A percentile compares a stretch with the other conserved stretches of the same genome.
phyloP scores from a whole-genome alignment of 2,329 filamentous ascomycete genomes.

The Fusarium nanum region DNA sequence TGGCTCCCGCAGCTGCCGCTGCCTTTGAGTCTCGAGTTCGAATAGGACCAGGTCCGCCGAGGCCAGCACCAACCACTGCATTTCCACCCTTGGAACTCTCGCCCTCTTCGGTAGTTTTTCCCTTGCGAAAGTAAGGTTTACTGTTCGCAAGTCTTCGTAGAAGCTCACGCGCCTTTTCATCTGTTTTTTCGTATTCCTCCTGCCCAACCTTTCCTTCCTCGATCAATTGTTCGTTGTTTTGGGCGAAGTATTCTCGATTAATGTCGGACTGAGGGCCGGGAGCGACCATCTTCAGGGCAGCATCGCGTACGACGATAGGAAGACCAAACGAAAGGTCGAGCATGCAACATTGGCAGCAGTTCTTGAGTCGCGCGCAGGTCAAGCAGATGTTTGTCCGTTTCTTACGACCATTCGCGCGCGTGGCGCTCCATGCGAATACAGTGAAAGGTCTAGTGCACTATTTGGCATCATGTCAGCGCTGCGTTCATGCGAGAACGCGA shows the following conservation, averaged over 20 bases:
- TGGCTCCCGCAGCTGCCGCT: constrained; percentile 61
- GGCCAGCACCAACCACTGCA: constrained; percentile 65
- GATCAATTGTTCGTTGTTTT: constrained; percentile 95
- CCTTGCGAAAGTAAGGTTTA: constrained; percentile 95
- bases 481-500: not conserved
- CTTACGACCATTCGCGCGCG: constrained; percentile 86
- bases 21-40: constrained; percentile 76
- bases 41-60: constrained; percentile 78
- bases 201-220: constrained; percentile 87
- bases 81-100: constrained; percentile 58
- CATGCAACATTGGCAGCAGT: constrained; percentile 99
- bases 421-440: constrained; percentile 93
- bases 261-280: constrained; percentile 92
- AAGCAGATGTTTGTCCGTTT: constrained; percentile 96
- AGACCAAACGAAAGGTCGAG: constrained; percentile 95
- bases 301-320: constrained; percentile 94
- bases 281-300: constrained; percentile 96
- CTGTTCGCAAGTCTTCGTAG: constrained; percentile 86
- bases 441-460: constrained; percentile 93
- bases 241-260: constrained; percentile 97
- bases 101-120: constrained; percentile 73
- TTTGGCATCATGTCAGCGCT: not conserved
- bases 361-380: constrained; percentile 96
- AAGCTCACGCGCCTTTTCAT: constrained; percentile 94
- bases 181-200: constrained; percentile 95